These are phyloP conservation scores for Plasmodium sp. DNA, from an alignment of 169 alveolate genomes.

Conservation along the genomic window DNA sequence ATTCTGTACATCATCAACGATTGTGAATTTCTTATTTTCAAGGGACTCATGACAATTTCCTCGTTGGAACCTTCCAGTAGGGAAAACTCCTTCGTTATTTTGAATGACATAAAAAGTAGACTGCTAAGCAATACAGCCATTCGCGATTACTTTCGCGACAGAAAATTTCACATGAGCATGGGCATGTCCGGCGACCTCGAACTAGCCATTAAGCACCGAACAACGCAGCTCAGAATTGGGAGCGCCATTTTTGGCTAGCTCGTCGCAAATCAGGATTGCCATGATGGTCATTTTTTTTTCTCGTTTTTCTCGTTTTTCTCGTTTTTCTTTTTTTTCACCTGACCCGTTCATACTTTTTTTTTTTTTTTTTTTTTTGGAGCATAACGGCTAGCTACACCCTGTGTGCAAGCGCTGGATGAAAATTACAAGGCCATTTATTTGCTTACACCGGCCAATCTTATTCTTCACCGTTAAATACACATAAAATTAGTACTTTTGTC, in stretches of 20 bases:
- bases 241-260: constrained; percentile 86
- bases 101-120: constrained; percentile 81
- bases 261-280: neutral
- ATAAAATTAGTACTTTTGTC: neutral
- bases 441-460: neutral
- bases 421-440: neutral
- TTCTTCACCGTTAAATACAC: neutral
- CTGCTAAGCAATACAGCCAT: constrained; percentile 77
- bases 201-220: constrained; percentile 91
- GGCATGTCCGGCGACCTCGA: constrained; percentile 95
- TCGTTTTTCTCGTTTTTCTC: too few relatives aligned
- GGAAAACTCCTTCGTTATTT: constrained; percentile 76
- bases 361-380: neutral
- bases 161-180: constrained; percentile 89
- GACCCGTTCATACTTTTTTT: neutral
- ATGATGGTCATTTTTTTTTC: neutral
- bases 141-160: constrained; percentile 54
- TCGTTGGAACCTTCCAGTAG: constrained; percentile 61
- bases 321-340: neutral
- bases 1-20: constrained; percentile 83
- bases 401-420: neutral
- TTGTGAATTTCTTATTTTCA: constrained; percentile 85
- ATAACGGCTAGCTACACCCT: neutral
- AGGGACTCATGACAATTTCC: constrained; percentile 97
- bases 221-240: constrained; percentile 94